Conservation (phyloP, 805 yeast genomes). For the Candida michaelii region DNA sequence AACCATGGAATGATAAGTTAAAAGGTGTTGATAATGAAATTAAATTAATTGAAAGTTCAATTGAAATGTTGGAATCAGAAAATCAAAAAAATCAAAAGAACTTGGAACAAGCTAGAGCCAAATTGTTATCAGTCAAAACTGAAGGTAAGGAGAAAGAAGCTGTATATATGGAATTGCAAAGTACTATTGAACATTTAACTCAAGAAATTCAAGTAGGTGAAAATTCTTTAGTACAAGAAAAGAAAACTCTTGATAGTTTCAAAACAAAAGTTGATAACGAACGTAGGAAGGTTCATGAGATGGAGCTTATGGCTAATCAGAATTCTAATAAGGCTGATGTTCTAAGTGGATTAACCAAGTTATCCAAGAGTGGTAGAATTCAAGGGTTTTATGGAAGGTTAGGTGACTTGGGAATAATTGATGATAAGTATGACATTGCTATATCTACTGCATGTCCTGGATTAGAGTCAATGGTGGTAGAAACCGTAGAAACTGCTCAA, state of each 20-base stretch:
- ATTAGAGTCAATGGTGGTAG: slow-evolving; percentile 91
- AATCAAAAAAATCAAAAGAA: slow-evolving; percentile 37
- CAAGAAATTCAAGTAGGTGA: slow-evolving; percentile 61
- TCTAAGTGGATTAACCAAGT: slow-evolving; percentile 60
- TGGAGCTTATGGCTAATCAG: slow-evolving; percentile 55
- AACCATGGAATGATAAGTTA: slow-evolving; percentile 79
- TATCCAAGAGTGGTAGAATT: slow-evolving; percentile 79
- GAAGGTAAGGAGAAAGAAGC: slow-evolving; percentile 52
- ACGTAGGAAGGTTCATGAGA: slow-evolving; percentile 67
- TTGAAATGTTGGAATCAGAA: slow-evolving; percentile 57
- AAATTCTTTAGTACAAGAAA: slow-evolving; percentile 52
- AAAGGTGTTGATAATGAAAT: slow-evolving; percentile 63
- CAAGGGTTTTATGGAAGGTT: slow-evolving; percentile 85
- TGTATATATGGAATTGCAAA: slow-evolving; percentile 44
- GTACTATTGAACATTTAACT: slow-evolving; percentile 47
- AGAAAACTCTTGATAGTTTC: slow-evolving; percentile 50
- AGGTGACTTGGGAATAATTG: slow-evolving; percentile 91
- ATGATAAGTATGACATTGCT: slow-evolving; percentile 86
- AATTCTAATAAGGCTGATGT: slow-evolving; percentile 73
- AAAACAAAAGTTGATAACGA: slow-evolving; percentile 50
- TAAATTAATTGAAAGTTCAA: slow-evolving; percentile 61
- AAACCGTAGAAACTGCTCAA: slow-evolving; percentile 61
- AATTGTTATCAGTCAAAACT: slow-evolving; percentile 45
- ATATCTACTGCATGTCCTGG: slow-evolving; percentile 93
- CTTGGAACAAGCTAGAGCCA: slow-evolving; percentile 41